Evolutionary conservation across 2,329 filamentous ascomycete species (phyloP).

Genomic region (Penicillium digitatum): DNA sequence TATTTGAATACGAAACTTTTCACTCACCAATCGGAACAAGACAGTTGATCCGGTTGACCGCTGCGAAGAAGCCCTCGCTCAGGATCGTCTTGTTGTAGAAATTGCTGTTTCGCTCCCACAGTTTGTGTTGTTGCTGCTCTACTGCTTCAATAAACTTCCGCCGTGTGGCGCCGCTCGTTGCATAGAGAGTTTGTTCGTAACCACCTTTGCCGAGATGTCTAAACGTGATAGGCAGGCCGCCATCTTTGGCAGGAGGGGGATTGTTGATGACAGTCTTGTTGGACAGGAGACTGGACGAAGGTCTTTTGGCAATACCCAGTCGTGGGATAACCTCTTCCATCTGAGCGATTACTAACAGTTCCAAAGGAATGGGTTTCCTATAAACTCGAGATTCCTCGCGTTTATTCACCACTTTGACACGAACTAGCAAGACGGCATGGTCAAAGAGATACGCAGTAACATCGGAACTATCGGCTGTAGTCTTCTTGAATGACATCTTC

Average conservation of each 20-base stretch:
- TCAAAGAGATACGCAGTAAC: slow-evolving; percentile 96
- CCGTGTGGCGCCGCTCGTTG: slow-evolving; percentile 75
- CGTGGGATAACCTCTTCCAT: slow-evolving; percentile 94
- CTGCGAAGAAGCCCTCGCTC: slow-evolving; percentile 86
- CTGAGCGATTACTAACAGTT: slow-evolving; percentile 86
- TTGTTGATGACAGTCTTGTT: slow-evolving; percentile 51
- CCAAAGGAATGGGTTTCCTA: slow-evolving; percentile 87
- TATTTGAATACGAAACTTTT: neutral
- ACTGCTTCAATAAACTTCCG: slow-evolving; percentile 98
- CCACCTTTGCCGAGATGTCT: slow-evolving; percentile 91
- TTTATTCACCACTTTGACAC: slow-evolving; percentile 88
- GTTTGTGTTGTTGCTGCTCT: slow-evolving; percentile 79
- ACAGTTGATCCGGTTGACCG: slow-evolving; percentile 86
- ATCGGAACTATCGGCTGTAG: slow-evolving; percentile 78
- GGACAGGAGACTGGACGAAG: slow-evolving; percentile 78
- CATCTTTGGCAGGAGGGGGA: slow-evolving; percentile 60
- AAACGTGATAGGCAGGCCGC: slow-evolving; percentile 86
- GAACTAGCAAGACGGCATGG: slow-evolving; percentile 86
- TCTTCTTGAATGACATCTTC: slow-evolving; percentile 92
- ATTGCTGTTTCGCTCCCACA: slow-evolving; percentile 68
- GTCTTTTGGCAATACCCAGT: slow-evolving; percentile 73
- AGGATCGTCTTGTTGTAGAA: slow-evolving; percentile 65
- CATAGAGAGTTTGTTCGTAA: slow-evolving; percentile 87
- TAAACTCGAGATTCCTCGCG: slow-evolving; percentile 93
- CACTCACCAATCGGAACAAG: slow-evolving; percentile 80